Conservation (phyloP, 2,329 filamentous ascomycete genomes). For the Colletotrichum australisinense region DNA sequence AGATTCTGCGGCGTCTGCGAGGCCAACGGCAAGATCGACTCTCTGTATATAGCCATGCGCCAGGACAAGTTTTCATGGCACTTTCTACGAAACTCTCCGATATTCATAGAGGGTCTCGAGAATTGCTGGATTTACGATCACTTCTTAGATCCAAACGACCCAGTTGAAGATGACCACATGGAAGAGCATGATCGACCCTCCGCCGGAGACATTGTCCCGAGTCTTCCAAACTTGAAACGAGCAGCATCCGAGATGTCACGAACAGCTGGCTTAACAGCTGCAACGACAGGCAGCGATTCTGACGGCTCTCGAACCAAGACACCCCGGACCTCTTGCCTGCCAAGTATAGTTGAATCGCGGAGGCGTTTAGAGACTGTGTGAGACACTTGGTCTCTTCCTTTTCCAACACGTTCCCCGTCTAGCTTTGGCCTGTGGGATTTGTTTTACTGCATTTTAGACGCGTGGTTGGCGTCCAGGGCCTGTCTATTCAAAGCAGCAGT, state of each 20-base stretch:
- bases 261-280: conserved; percentile 57
- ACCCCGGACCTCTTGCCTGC: conserved; percentile 51
- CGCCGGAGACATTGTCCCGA: conserved; percentile 58
- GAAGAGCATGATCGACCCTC: conserved; percentile 53
- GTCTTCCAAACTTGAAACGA: conserved; percentile 58
- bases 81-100: conserved; percentile 58
- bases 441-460: conserved; percentile 2
- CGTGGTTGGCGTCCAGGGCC: background rate
- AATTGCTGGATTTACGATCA: conserved; percentile 64
- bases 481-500: background rate
- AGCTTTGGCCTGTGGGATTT: background rate
- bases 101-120: conserved; percentile 65
- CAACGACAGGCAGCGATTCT: conserved; percentile 42
- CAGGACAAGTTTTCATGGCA: conserved; percentile 67
- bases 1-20: conserved; percentile 67
- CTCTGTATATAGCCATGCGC: conserved; percentile 69
- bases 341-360: conserved; percentile 53
- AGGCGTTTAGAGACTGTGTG: conserved; percentile 53
- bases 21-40: conserved; percentile 65
- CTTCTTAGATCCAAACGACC: conserved; percentile 57
- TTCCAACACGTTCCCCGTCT: background rate
- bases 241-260: conserved; percentile 64
- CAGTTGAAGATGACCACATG: conserved; percentile 48
- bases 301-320: conserved; percentile 51
- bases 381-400: background rate